Evolutionary conservation across 176 grass and related monocot genomes (phyloP), one percentile per base, ranked within the genome.

Genomic region (Neostapfia colusana): DNA sequence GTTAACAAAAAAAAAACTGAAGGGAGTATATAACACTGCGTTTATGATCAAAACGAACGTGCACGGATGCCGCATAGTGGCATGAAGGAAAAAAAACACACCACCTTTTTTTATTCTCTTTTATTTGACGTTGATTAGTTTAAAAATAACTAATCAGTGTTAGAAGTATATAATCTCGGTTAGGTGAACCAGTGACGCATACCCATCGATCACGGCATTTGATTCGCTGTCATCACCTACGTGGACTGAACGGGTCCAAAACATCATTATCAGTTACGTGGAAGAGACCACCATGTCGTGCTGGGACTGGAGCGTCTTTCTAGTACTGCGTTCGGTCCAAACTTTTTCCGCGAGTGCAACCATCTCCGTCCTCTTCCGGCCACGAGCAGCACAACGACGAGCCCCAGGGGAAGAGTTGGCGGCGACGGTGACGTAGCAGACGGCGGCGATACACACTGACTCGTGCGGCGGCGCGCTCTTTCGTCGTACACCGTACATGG

Each of bases 311-410:
- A 46, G 14, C 59, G 27, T 62, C 35, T 62, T 17, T 14, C 14
- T 14, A 28, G 3, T 23, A 50, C 25, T 21, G 25, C 17, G 18
- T n/a, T 15, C 40, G 8, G 57, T 46, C 45, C 10, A 75, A 63
- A 63, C 57, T 44, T 56, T 48, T 37, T n/a, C n/a, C n/a, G n/a
- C n/a, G n/a, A 76, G 39, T 42, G 41, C 48, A 76, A 8, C 73
- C 14, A 48, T 76, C 72, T 8, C 46, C 44, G 0, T 38, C 5
- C 12, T 39, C 56, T 16, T 16, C 56, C 73, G 61, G 1, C 3
- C 31, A 31, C 31, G 31, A 31, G 17, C 42, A 49, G 74, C 58
- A 36, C 26, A 17, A 56, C 56, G 44, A 45, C 56, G 3, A 20
- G 3, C 56, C 25, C 56, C 40, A 27, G 53, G 9, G 4, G 5